Evolutionary conservation across 2,329 filamentous ascomycete species (phyloP), one percentile per base, ranked within the genome.

Genomic region (Fusarium setosum): DNA sequence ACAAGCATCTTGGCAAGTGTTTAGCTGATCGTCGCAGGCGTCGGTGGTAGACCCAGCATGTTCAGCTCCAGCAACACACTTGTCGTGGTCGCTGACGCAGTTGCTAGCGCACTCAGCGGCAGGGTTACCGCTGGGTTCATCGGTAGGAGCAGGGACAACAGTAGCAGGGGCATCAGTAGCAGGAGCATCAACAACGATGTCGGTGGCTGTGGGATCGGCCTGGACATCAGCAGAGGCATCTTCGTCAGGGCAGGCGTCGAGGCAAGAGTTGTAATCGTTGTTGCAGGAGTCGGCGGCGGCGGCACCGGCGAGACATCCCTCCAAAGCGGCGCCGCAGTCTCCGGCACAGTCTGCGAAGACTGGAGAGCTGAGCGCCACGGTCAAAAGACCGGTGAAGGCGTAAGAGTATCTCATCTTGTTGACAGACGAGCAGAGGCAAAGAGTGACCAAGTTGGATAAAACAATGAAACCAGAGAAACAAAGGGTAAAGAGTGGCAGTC

Each of bases 391-490:
- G 38, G 59, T 56, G 15, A 67, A 40, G 40, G 64, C 47, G 24
- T 54, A 24, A 20, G 64, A 65, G 51, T 67, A 67, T 67, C 64
- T 67, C 64, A 67, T 67, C 31, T 48, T 65, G 59, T n/a, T 9
- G 31, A 20, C 26, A 29, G 12, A 29, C 26, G 12, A 29, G 26
- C 12, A 9, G 26, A 11, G 42, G 37, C 42, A 51, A 61, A 41
- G 63, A 32, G 55, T 67, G 59, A 57, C 38, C 41, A 53, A 67
- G 63, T 64, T 45, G 59, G 55, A 45, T 51, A 13, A 41, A 54
- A 62, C 61, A 23, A 41, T 41, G 40, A 54, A 54, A 40, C 49
- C 31, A 32, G 24, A 32, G 24, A 26, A 63, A 63, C n/a, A 52
- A 59, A 66, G 44, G 50, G 53, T 42, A 67, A 66, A 59, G 63